phyloP scores from a whole-genome alignment of 1,284 basidiomycete genomes.

The Fomitopsis schrenkii region DNA sequence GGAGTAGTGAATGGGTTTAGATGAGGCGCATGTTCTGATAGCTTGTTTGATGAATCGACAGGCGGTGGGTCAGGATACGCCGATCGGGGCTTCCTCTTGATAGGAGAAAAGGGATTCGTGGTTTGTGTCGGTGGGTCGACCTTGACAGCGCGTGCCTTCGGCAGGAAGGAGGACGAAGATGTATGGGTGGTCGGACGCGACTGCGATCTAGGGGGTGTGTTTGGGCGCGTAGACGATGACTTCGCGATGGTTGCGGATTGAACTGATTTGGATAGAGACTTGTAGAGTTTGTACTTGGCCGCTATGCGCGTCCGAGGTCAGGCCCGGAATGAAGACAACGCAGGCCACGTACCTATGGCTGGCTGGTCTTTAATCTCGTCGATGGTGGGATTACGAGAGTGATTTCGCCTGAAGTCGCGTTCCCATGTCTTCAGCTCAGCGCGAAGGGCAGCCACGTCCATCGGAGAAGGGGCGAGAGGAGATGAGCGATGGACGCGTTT shows the following conservation, averaged over 20 bases:
- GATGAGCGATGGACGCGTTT: constrained; percentile 3
- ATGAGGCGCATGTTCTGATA: constrained; percentile 19
- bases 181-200: constrained; percentile 21
- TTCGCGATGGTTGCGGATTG: constrained; percentile 14
- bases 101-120: constrained; percentile 76
- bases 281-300: constrained; percentile 80
- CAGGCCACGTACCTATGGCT: constrained; percentile 57
- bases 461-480: constrained; percentile 12
- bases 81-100: constrained; percentile 45
- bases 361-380: constrained; percentile 75
- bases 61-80: background rate
- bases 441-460: constrained; percentile 53
- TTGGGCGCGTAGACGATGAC: constrained; percentile 17
- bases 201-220: constrained; percentile 34
- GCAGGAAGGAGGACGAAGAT: constrained; percentile 34
- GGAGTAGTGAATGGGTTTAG: constrained; percentile 56
- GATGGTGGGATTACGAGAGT: constrained; percentile 66
- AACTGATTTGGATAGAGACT: constrained; percentile 60
- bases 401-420: constrained; percentile 57
- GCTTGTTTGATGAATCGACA: constrained; percentile 8
- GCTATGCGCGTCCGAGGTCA: constrained; percentile 40
- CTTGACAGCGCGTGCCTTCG: constrained; percentile 46
- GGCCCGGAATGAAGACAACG: constrained; percentile 11
- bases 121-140: constrained; percentile 45
- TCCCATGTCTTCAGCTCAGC: constrained; percentile 85